Evolutionary conservation across 805 yeast species (phyloP), one percentile per base, ranked within the genome.

Genomic region (Saccharomycopsis fermentans): DNA sequence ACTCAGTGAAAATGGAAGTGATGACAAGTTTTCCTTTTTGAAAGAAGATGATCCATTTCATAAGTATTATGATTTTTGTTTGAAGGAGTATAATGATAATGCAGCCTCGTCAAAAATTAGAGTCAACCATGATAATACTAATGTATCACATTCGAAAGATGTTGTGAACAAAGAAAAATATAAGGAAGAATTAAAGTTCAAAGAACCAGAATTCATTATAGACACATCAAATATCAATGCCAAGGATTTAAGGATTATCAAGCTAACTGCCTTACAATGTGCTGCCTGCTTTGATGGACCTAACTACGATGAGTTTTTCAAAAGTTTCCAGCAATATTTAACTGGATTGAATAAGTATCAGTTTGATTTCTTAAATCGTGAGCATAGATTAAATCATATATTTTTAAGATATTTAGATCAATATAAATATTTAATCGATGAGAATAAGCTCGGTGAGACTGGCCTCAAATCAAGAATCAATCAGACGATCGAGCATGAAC

Each of bases 261-360:
- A 87, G 67, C 65, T 82, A 2, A 81, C 91, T 1, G 97, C 97
- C 0, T 75, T 81, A 56, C 82, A 79, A 65, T 81, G 81, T 1
- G 87, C 90, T 0, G 67, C 29, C 2, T 19, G 26, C 50, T 9
- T 21, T 21, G 50, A 43, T 74, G 17, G 83, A 87, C 65, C 88
- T 88, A 0, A 70, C 71, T 1, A 67, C 12, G 78, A 79, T 58
- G 66, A 69, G 2, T 67, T 70, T 1, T 75, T 84, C 36, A 68
- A 74, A 62, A 69, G 67, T 43, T 66, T 68, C 24, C 66, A 67
- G 37, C 56, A 61, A 12, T 73, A 72, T 0, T 71, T 76, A 47
- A 9, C 26, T 26, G 39, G 54, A 14, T 16, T 16, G n/a, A 32
- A 19, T 39, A 69, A 76, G 29, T 73, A 76, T 1, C 89, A 85